Evolutionary conservation across 176 grass and related monocot genomes (phyloP).

Genomic region (Oryza meyeriana): DNA sequence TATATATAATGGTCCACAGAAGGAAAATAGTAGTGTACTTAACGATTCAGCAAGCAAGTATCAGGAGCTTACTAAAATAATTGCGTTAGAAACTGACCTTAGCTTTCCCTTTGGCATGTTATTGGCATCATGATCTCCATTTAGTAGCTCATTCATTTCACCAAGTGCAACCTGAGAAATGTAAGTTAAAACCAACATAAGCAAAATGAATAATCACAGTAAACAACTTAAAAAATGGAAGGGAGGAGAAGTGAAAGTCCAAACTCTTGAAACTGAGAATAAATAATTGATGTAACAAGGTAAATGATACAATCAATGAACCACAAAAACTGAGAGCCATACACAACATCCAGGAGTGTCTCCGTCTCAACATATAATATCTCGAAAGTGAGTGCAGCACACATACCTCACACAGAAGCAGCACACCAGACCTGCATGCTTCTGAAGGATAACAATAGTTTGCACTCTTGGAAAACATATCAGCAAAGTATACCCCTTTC

Average conservation of each 20-base stretch:
- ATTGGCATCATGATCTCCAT: conserved; percentile 73
- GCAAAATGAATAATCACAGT: background rate
- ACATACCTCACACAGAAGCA: conserved; percentile 90
- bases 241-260: background rate
- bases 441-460: conserved; percentile 84
- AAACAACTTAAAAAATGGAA: background rate
- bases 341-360: background rate
- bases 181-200: conserved; percentile 5
- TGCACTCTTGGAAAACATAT: conserved; percentile 99
- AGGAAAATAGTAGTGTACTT: background rate
- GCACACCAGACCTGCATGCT: conserved; percentile 71
- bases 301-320: conserved; percentile 1
- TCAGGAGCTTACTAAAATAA: conserved; percentile 6
- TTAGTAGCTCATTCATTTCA: conserved; percentile 70
- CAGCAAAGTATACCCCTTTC: conserved; percentile 91
- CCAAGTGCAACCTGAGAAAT: conserved; percentile 81
- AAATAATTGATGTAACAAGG: background rate
- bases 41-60: background rate
- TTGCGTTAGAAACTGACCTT: conserved; percentile 51
- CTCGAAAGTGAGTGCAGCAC: background rate
- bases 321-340: background rate
- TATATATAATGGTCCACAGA: background rate
- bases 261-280: background rate
- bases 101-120: conserved; percentile 76
- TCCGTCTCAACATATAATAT: background rate